Base-by-base conservation (phyloP, 1,284 basidiomycete genomes). In the Leccinum glutinopallens region DNA sequence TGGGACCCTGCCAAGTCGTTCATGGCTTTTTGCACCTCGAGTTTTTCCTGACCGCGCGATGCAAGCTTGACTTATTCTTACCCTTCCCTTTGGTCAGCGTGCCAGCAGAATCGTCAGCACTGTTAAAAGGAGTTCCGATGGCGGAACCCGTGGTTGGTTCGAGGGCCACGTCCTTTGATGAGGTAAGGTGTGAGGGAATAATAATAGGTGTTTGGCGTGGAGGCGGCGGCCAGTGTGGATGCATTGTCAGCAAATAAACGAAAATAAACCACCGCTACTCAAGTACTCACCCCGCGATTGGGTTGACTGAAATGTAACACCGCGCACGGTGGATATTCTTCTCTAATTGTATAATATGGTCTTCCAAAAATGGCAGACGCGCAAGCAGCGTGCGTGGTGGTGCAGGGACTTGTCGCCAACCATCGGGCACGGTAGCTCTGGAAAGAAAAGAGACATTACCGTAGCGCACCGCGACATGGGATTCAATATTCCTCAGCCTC, bases 301-400 rank as follows among this genome's bases (percentile, higher is more conserved):
- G 91, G 91, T 71, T 93, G 91, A 66, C 89, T 91, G 72, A 92
- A 92, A 72, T 92, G 91, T 25, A 92, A 77, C n/a, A n/a, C 59
- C 37, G n/a, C n/a, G n/a, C 91, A 93, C 4, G 91, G 89, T 2
- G 91, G 91, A 70, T 90, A 91, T 61, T 92, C 89, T 70, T 84
- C 72, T 93, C 91, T 1, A 93, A 78, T 59, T 82, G 81, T 43
- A 89, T 81, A 63, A 93, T 83, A 70, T 92, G 90, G 49, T 91
- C 88, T 75, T 93, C 91, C 2, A 93, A 74, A 66, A 85, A 87
- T 68, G 85, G 85, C 12, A 93, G 75, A 4, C 91, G 85, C 54
- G 83, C 80, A 32, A 88, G 78, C 22, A 92, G 75, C 4, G 83
- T 87, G 12, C 80, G 82, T 0, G 91, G 91, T 12, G 83, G 83